Evolutionary conservation across 2,329 filamentous ascomycete genomes (phyloP).

Genomic region (Alternaria ventricosa): DNA sequence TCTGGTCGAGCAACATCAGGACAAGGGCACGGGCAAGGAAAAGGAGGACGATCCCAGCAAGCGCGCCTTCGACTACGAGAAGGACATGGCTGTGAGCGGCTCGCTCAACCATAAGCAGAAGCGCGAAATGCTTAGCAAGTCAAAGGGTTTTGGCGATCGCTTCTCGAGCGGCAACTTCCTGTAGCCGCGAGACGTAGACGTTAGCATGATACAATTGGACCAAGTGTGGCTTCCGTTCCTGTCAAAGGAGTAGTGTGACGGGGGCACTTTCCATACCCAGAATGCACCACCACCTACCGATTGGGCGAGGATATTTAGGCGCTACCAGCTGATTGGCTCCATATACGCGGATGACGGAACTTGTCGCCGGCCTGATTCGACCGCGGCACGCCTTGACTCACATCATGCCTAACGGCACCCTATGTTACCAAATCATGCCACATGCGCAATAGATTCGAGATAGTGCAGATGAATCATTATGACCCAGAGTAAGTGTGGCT

Average conservation of each 20-base stretch:
- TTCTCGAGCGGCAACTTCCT: constrained; percentile 77
- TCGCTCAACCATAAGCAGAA: constrained; percentile 76
- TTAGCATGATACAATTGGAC: background rate
- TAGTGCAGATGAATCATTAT: background rate
- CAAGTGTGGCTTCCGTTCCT: background rate
- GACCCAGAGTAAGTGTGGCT: background rate
- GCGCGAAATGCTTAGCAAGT: constrained; percentile 78
- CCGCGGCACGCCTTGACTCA: background rate
- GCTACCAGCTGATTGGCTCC: background rate
- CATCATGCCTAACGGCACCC: background rate
- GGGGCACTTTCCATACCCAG: background rate
- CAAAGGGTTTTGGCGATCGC: constrained; percentile 79
- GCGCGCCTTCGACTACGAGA: constrained; percentile 86
- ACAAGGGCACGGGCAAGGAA: constrained; percentile 62
- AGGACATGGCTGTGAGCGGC: constrained; percentile 83
- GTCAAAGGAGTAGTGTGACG: background rate
- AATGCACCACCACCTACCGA: background rate
- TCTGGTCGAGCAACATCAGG: constrained; percentile 56
- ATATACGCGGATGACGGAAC: background rate
- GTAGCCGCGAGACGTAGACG: constrained; percentile 28
- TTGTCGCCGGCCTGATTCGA: background rate
- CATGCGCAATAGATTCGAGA: background rate
- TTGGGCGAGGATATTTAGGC: background rate
- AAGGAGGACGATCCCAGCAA: constrained; percentile 88
- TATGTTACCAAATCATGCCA: background rate